Conservation (phyloP, 2,329 filamentous ascomycete species). For the Chaetomiaceae sp. region DNA sequence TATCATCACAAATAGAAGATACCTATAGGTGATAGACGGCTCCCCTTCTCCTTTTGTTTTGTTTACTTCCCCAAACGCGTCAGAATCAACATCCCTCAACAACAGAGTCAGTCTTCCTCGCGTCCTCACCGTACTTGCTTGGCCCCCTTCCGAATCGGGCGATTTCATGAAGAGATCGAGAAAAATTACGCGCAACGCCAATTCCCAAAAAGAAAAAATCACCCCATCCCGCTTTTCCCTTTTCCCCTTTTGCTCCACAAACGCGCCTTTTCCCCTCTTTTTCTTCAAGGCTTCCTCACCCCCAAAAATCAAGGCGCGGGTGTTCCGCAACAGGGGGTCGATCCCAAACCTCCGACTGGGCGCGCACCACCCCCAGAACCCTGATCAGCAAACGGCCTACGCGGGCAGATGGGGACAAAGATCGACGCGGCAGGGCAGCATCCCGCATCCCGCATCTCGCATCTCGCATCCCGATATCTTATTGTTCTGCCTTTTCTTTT, state of each 20-base stretch:
- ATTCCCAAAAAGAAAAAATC: slow-evolving; percentile 4
- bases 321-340: not conserved
- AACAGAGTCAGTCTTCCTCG: not conserved
- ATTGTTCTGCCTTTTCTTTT: not conserved
- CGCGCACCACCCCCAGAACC: slow-evolving; percentile 5
- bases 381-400: slow-evolving; percentile 5
- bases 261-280: slow-evolving; percentile 2
- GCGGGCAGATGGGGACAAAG: not conserved
- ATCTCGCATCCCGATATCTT: too few relatives aligned
- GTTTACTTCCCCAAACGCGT: slow-evolving; percentile 20
- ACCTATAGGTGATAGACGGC: not conserved
- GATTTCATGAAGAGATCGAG: slow-evolving; percentile 1
- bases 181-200: not conserved
- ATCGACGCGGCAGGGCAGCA: not conserved
- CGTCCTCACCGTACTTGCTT: not conserved
- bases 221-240: slow-evolving; percentile 17
- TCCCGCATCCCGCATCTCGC: too few relatives aligned
- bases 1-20: not conserved
- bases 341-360: slow-evolving; percentile 11
- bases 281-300: not conserved
- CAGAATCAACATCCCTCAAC: slow-evolving; percentile 10
- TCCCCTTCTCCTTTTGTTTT: slow-evolving; percentile 8
- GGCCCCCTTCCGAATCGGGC: not conserved
- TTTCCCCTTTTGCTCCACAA: not conserved
- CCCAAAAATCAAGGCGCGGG: not conserved